Evolutionary conservation across 805 yeast species (phyloP), one percentile per base, ranked within the genome.

Genomic region (Suhomyces tanzawaensis): DNA sequence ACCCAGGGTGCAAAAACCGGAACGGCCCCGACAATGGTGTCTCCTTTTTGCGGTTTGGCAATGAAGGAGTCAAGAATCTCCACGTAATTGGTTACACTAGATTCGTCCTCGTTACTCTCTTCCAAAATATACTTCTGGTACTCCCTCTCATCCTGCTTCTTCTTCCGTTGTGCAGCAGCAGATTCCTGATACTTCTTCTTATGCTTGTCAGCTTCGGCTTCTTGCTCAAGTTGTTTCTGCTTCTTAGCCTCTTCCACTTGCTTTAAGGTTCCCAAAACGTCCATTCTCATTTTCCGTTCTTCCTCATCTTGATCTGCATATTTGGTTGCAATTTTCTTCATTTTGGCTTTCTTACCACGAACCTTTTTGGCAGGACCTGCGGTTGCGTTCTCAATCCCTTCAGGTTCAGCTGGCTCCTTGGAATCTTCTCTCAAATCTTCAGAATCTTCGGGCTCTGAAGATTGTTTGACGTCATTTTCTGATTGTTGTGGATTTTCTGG

Each of bases 1-100:
- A 76, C 62, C 96, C 96, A 93, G 2, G 99, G 99, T 0, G 93
- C 97, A 71, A 89, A 91, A 14, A 87, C 80, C 1, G 96, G 95
- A 9, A 91, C 74, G 5, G 85, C 79, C 40, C 80, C 85, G 8
- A 69, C 51, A 8, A 85, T 64, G 3, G 52, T 63, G 52, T 85
- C 95, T 1, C 63, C 55, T 19, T 64, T 52, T 8, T 61, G 56
- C 1, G 81, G 80, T 23, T 73, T 69, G 12, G 68, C 40, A 17
- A 74, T 52, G 18, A 77, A 57, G 3, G 69, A 53, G 47, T 75
- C 81, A 5, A 71, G 56, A 22, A 74, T 72, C 29, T 67, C 68
- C 37, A 69, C 57, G 44, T 66, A 70, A 30, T 65, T 55, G 8
- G 55, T 44, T 18, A 52, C 41, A 34, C 53, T 48, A 2, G 57